These are phyloP conservation scores for Clonostachys byssicola DNA, from an alignment of 2,329 filamentous ascomycete species.

Conservation along the genomic window DNA sequence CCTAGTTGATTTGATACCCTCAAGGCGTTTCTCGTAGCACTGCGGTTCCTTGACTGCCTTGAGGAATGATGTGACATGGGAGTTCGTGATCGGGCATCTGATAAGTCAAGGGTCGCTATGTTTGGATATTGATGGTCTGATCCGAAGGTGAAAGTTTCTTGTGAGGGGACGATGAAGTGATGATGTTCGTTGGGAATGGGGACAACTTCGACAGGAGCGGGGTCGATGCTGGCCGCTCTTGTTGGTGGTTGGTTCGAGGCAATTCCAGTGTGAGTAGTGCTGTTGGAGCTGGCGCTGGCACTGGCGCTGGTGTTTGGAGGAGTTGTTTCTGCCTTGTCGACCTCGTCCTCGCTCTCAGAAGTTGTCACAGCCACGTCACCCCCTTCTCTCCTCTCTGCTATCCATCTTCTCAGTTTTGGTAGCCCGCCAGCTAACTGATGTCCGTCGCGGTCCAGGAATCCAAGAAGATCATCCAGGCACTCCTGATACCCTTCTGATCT, in stretches of 20 bases:
- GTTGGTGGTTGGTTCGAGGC: conserved; percentile 11
- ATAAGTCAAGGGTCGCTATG: conserved; percentile 56
- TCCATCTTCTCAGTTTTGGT: conserved; percentile 58
- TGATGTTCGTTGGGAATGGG: conserved; percentile 15
- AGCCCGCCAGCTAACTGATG: conserved; percentile 77
- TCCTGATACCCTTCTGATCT: conserved; percentile 87
- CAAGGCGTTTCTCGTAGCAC: conserved; percentile 1
- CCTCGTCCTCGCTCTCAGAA: conserved; percentile 67
- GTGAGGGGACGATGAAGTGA: conserved; percentile 45
- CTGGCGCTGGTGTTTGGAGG: neutral
- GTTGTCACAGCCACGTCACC: conserved; percentile 47
- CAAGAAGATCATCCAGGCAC: conserved; percentile 83
- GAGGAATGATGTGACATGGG: neutral
- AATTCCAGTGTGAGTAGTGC: conserved; percentile 26
- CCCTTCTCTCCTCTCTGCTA: conserved; percentile 65
- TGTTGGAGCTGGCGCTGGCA: conserved; percentile 36
- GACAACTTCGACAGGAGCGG: too few species aligned
- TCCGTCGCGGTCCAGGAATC: conserved; percentile 78
- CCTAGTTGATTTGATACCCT: conserved; percentile 41
- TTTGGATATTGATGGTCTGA: conserved; percentile 58
- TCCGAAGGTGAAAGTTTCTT: conserved; percentile 67
- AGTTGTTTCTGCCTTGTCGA: conserved; percentile 38
- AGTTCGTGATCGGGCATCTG: conserved; percentile 38
- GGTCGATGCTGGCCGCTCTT: too few species aligned
- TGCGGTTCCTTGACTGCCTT: conserved; percentile 10